Base-by-base conservation (phyloP, 208 protist species). In the Angomonas desouzai region DNA sequence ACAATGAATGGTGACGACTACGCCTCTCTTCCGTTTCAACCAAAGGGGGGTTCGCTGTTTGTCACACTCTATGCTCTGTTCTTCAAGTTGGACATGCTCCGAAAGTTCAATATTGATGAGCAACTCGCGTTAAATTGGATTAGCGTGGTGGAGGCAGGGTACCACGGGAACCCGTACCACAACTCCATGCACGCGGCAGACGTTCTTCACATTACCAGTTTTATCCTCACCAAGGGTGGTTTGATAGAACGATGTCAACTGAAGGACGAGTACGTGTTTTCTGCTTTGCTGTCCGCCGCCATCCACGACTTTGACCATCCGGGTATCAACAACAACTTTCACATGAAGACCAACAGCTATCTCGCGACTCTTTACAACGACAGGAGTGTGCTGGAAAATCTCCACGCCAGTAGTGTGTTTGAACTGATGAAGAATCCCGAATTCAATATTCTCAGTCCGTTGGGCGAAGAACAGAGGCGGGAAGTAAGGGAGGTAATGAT, bases 231-330 rank as follows among this genome's bases (percentile, higher is more conserved):
- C 27, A 74, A 79, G 57, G 92, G 90, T 18, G 88, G 86, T 27
- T 58, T 96, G 34, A 66, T 55, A 28, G 73, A 90, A 64, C 73
- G 81, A 36, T 95, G 85, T 58, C 38, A 85, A 33, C 70, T 97
- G 27, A 82, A 68, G 11, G 81, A 91, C 34, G 51, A 87, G 53
- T 90, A 98, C 58, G 62, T 97, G 6, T 87, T 98, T 60, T 82
- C 91, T 9, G 74, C 92, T 0, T 38, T 98, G 11, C 79, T 98
- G 55, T 77, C 97, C 3, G 91, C 96, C n/a, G 33, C 96, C 32
- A 96, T 97, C 55, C 98, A 99, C 81, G 98, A 99, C 82, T 92
- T 95, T 64, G 88, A 98, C 45, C 97, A 99, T 72, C 96, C 96
- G n/a, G 98, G 98, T 45, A 85, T 94, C 60, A 96, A 96, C 76